These are phyloP conservation scores for Xylaria multiplex DNA, from an alignment of 2,329 filamentous ascomycete species.

Conservation along the genomic window DNA sequence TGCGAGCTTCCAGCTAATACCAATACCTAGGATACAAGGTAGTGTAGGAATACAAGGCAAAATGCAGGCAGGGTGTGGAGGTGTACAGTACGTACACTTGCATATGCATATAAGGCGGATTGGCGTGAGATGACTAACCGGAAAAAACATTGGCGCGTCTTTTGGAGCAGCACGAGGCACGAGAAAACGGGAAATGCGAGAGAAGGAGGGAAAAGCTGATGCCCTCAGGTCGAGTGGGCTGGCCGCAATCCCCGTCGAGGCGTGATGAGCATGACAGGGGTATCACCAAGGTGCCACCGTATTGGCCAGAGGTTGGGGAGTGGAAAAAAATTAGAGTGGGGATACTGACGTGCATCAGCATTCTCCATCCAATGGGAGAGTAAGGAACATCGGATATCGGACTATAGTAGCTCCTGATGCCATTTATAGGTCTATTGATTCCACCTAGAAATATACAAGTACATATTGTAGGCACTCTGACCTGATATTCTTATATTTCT, in stretches of 20 bases:
- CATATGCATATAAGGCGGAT: too few relatives aligned
- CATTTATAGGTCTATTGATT: slow-evolving; percentile 18
- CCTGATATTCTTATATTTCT: too few relatives aligned
- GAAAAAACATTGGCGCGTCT: neutral
- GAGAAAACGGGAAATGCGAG: slow-evolving; percentile 22
- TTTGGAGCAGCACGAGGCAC: neutral
- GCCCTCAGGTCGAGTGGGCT: slow-evolving; percentile 26
- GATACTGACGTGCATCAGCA: slow-evolving; percentile 31
- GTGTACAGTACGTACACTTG: too few relatives aligned
- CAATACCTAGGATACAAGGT: neutral
- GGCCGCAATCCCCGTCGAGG: slow-evolving; percentile 26
- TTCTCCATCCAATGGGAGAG: slow-evolving; percentile 13
- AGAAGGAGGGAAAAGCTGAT: slow-evolving; percentile 28
- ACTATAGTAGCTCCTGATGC: slow-evolving; percentile 28
- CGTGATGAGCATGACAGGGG: slow-evolving; percentile 2
- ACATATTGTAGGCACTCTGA: too few relatives aligned
- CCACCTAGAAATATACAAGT: neutral
- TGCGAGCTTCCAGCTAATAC: too few relatives aligned
- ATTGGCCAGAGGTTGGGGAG: neutral
- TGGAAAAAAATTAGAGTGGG: slow-evolving; percentile 14
- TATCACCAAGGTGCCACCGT: neutral
- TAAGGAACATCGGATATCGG: slow-evolving; percentile 7
- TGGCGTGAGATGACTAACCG: slow-evolving; percentile 16
- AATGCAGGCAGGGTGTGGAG: too few relatives aligned
- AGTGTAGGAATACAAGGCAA: neutral